Base-by-base conservation (phyloP, 2,329 filamentous ascomycete genomes). In the Chaetomium sp. region DNA sequence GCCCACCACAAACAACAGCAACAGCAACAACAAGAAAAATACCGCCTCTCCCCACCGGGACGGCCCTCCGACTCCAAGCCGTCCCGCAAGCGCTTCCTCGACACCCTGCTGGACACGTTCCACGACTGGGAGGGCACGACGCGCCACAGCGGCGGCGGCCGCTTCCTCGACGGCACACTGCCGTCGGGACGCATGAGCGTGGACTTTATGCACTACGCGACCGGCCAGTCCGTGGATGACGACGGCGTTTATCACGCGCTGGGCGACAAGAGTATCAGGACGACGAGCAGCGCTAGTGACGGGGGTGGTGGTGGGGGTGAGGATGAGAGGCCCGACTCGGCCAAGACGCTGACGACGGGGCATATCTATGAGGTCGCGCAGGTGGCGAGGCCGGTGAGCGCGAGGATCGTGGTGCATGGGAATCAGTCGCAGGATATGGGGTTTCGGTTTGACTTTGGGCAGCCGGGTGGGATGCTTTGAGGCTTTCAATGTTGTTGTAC, bases 41-140 rank as follows among this genome's bases (percentile, higher is more conserved):
- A 42, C 38, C 16, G 16, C 16, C 13, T 35, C 10, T 42, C 49
- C 6, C 29, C 27, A 1, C 47, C 33, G 9, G 1, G 4, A 9
- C 58, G 10, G 19, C 47, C 38, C 3, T 35, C 42, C 16, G 6
- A 12, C 21, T 12, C 38, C 13, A 19, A 42, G 6, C 19, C 47
- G 16, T 4, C 23, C 21, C 29, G 23, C 33, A 29, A 23, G 25
- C 21, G n/a, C n/a, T n/a, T 54, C 4, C 21, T 53, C n/a, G 55
- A 59, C 23, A 31, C 47, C 10, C 13, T 63, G 45, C 47, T 59
- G 13, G 33, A 59, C 33, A 58, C 29, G 4, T 58, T 53, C 47
- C 45, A 33, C 16, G 31, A 45, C 16, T 59, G 45, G 55, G 61
- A 63, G 47, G 55, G 59, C 38, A 45, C 31, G 6, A 29, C 49